Evolutionary conservation across 768 basidiomycete genomes (phyloP).

Genomic region (Boletus tomentosulus): DNA sequence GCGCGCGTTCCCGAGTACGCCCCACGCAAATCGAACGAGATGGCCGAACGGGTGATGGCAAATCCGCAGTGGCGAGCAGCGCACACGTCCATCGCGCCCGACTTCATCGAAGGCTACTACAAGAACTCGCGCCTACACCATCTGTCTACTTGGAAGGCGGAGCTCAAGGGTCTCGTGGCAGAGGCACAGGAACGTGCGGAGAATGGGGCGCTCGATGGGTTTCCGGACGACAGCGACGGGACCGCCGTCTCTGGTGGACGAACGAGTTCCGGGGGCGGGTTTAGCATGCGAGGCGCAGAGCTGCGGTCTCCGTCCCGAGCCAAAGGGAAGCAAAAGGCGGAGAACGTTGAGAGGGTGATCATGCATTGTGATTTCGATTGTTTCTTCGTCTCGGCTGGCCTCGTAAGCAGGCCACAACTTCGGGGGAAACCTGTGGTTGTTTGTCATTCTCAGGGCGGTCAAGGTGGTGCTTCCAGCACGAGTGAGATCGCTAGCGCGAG

Average conservation of each 20-base stretch:
- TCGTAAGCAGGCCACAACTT: constrained; percentile 74
- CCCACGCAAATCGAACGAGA: constrained; percentile 58
- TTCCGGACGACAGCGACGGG: background rate
- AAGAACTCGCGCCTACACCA: constrained; percentile 91
- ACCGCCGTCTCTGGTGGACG: background rate
- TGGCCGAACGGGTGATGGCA: constrained; percentile 76
- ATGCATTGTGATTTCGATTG: constrained; percentile 97
- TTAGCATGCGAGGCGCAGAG: constrained; percentile 53
- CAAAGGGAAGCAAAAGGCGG: constrained; percentile 51
- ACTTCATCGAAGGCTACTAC: constrained; percentile 83
- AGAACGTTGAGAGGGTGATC: constrained; percentile 56
- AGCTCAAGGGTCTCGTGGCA: constrained; percentile 73
- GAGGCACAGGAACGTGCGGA: constrained; percentile 76
- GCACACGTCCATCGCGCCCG: constrained; percentile 81
- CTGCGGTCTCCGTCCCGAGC: constrained; percentile 44
- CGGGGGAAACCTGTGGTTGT: constrained; percentile 90
- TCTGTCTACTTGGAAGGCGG: constrained; percentile 87
- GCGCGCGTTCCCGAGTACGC: constrained; percentile 62
- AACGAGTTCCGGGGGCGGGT: constrained; percentile 14
- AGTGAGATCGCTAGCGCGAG: constrained; percentile 94
- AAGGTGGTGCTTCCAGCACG: constrained; percentile 73
- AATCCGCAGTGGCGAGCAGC: constrained; percentile 81
- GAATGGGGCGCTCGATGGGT: constrained; percentile 19
- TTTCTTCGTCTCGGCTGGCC: constrained; percentile 93
- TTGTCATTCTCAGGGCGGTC: constrained; percentile 84